Percentiles rank a stretch among this genome's conserved stretches.
phyloP scores from a whole-genome alignment of 306 rosid genomes.

The Abrus pulchellus region DNA sequence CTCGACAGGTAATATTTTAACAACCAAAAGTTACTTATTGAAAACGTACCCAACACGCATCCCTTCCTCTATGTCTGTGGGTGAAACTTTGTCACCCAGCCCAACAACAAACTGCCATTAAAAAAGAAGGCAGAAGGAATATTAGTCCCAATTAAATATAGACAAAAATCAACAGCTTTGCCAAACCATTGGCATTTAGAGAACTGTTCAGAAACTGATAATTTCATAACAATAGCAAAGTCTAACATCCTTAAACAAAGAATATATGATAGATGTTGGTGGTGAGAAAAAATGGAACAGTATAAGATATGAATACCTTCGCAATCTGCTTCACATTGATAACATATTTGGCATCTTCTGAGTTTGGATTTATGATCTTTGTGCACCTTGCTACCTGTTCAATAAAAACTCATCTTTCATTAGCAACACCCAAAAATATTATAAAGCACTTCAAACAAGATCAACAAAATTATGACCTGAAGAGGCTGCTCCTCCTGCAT shows the following conservation, averaged over 20 bases:
- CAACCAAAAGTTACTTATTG: slow-evolving; percentile 15
- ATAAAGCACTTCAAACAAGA: not conserved
- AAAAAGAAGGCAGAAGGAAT: slow-evolving; percentile 13
- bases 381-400: slow-evolving; percentile 90
- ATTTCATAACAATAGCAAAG: slow-evolving; percentile 1
- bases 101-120: slow-evolving; percentile 83
- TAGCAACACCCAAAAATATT: slow-evolving; percentile 34
- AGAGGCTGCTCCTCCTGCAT: slow-evolving; percentile 98
- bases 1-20: not conserved
- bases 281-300: not conserved
- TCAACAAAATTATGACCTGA: slow-evolving; percentile 60
- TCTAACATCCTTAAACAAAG: slow-evolving; percentile 28
- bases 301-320: slow-evolving; percentile 58
- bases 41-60: slow-evolving; percentile 92
- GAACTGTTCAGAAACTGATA: slow-evolving; percentile 2
- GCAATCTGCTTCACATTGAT: slow-evolving; percentile 93
- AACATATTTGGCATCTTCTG: slow-evolving; percentile 93
- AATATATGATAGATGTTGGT: not conserved
- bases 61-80: slow-evolving; percentile 95
- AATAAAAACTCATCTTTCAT: slow-evolving; percentile 30
- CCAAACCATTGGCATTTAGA: slow-evolving; percentile 28
- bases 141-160: slow-evolving; percentile 25
- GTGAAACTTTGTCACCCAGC: slow-evolving; percentile 91
- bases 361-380: slow-evolving; percentile 86
- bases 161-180: not conserved